Base-by-base conservation (phyloP, 139 green algal species). In the Chlorella sp. region DNA sequence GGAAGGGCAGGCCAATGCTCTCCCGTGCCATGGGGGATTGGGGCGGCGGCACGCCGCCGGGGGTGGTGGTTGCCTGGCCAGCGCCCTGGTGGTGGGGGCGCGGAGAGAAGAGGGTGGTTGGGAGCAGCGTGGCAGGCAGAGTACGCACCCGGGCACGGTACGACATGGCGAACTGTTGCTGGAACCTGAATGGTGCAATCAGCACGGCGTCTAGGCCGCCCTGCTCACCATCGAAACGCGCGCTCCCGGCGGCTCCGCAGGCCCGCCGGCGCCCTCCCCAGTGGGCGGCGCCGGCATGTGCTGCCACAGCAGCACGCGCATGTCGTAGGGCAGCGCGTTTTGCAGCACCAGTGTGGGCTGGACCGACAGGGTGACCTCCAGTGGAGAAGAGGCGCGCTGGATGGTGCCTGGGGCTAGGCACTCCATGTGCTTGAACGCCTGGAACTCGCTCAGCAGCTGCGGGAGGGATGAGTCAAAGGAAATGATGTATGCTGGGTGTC, bases 241-340 rank as follows among this genome's bases (percentile, higher is more conserved):
- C 28, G 26, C 24, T 16, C 19, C 30, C 14, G 65, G 58, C 28
- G 58, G 56, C 13, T 36, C 58, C 26, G 2, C 70, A 68, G 60
- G 60, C 5, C 60, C 28, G 26, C 17, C 73, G 16, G 40, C 41
- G 64, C 22, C 54, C 19, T 34, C 43, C 3, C 40, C 7, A 13
- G 36, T 14, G 19, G 54, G 51, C 26, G 32, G 56, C 34, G 41
- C 2, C 40, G 24, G 82, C 58, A 69, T n/a, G 70, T 89, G 85
- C 90, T 93, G 90, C 89, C 90, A 93, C 7, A 93, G 75, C 41
- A 93, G 81, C 32, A 93, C 77, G 36, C 90, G 72, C 85, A 95
- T 92, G 44, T 88, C 84, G 75, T 96, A 97, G 4, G 94, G 94
- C 84, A 97, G 87, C 13, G 90, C 89, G 84, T 97, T 97, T 51